Conservation (phyloP, 1,139 yeast genomes). For the Kodamaea sp. region DNA sequence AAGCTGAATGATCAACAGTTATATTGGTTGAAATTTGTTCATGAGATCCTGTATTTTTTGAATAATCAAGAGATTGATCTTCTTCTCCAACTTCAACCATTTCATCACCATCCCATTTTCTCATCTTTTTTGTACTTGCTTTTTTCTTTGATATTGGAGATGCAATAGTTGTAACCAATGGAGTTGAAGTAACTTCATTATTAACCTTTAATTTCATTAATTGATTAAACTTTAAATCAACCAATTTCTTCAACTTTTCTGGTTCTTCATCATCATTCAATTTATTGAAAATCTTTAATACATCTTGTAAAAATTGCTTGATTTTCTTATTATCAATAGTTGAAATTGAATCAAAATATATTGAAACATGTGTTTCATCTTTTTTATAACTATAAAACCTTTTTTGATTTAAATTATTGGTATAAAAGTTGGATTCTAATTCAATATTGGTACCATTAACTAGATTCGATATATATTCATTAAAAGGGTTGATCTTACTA, state of each 20-base stretch:
- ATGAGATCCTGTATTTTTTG: constrained; percentile 41
- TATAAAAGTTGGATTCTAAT: constrained; percentile 34
- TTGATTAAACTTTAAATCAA: constrained; percentile 37
- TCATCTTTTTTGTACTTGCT: constrained; percentile 33
- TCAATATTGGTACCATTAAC: constrained; percentile 36
- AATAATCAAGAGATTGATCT: constrained; percentile 35
- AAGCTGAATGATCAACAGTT: constrained; percentile 31
- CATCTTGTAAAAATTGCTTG: constrained; percentile 31
- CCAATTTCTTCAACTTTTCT: constrained; percentile 30
- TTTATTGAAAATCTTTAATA: constrained; percentile 33
- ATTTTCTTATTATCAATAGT: constrained; percentile 42
- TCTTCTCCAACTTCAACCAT: constrained; percentile 23
- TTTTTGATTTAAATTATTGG: constrained; percentile 32
- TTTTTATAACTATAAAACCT: constrained; percentile 34
- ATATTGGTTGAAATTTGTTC: constrained; percentile 13
- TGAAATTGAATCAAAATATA: constrained; percentile 41
- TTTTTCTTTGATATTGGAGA: constrained; percentile 16
- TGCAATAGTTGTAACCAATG: constrained; percentile 1
- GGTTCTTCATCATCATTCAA: constrained; percentile 19
- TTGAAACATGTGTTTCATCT: constrained; percentile 32
- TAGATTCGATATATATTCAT: constrained; percentile 36
- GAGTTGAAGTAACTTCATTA: constrained; percentile 6
- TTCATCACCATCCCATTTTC: constrained; percentile 45
- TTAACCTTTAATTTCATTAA: constrained; percentile 28
- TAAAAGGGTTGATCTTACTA: constrained; percentile 38